These are phyloP conservation scores for Aureobasidium sp. DNA, from an alignment of 2,329 filamentous ascomycete species.

Conservation along the genomic window DNA sequence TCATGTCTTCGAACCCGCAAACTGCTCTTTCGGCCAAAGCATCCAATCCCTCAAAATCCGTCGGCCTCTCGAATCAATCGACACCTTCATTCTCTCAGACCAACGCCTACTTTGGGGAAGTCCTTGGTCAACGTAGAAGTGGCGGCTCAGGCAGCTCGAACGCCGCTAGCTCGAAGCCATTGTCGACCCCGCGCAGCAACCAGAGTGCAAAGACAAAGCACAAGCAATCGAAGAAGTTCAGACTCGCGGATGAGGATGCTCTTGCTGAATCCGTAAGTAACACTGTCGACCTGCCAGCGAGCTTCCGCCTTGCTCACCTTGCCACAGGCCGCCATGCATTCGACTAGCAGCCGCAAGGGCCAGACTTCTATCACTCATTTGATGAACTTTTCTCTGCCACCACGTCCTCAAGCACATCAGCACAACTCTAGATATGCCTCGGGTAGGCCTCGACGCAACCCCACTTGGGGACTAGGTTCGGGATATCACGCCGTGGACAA, in stretches of 20 bases:
- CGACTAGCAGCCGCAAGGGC: slow-evolving; percentile 66
- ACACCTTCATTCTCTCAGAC: slow-evolving; percentile 38
- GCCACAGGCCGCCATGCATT: slow-evolving; percentile 52
- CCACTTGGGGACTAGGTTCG: slow-evolving; percentile 77
- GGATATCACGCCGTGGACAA: slow-evolving; percentile 89
- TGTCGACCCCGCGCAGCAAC: slow-evolving; percentile 57
- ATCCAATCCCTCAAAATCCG: slow-evolving; percentile 34
- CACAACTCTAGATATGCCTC: slow-evolving; percentile 9
- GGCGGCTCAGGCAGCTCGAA: slow-evolving; percentile 31
- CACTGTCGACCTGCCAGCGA: slow-evolving; percentile 12
- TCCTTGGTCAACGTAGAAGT: slow-evolving; percentile 36
- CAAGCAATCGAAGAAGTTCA: slow-evolving; percentile 68
- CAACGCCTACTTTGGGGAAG: slow-evolving; percentile 35
- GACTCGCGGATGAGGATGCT: slow-evolving; percentile 72
- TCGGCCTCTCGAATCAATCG: slow-evolving; percentile 29
- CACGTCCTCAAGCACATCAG: slow-evolving; percentile 57
- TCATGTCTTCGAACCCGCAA: slow-evolving; percentile 39
- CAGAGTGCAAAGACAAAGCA: slow-evolving; percentile 76
- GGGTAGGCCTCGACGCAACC: slow-evolving; percentile 51
- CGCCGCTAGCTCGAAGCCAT: slow-evolving; percentile 30
- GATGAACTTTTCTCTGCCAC: slow-evolving; percentile 80
- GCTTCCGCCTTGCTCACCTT: slow-evolving; percentile 15
- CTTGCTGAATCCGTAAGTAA: slow-evolving; percentile 68
- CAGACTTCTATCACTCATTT: slow-evolving; percentile 96
- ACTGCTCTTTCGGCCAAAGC: slow-evolving; percentile 25